These are phyloP conservation scores for Lactarius vividus DNA, from an alignment of 768 basidiomycete genomes.

Conservation along the genomic window DNA sequence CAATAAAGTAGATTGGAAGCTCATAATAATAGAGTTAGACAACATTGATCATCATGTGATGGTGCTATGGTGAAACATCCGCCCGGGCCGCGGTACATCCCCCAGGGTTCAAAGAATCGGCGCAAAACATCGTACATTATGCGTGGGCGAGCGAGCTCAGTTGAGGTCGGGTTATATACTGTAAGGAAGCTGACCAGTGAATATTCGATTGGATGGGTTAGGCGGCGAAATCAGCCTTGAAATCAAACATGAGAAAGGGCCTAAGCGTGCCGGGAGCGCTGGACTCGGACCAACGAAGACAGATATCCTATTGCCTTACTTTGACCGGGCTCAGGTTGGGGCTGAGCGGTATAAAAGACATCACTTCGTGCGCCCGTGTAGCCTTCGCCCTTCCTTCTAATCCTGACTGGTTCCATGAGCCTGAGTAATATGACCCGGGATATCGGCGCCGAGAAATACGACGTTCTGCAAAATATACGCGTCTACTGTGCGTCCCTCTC, in stretches of 20 bases:
- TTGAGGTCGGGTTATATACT: neutral
- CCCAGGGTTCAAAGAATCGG: neutral
- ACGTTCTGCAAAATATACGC: constrained; percentile 53
- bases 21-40: neutral
- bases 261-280: neutral
- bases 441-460: constrained; percentile 13
- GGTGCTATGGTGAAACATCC: neutral
- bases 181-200: neutral
- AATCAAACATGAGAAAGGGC: neutral
- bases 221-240: neutral
- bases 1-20: neutral
- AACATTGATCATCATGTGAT: neutral
- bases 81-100: neutral
- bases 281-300: neutral
- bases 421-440: neutral
- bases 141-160: neutral
- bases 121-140: neutral
- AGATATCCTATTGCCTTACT: neutral
- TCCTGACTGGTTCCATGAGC: neutral
- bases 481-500: constrained; percentile 54
- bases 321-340: neutral
- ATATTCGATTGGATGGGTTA: neutral
- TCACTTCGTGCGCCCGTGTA: neutral
- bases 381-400: neutral
- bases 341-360: neutral